phyloP scores from a whole-genome alignment of 2,329 filamentous ascomycete genomes.

The Alternaria incomplexa region DNA sequence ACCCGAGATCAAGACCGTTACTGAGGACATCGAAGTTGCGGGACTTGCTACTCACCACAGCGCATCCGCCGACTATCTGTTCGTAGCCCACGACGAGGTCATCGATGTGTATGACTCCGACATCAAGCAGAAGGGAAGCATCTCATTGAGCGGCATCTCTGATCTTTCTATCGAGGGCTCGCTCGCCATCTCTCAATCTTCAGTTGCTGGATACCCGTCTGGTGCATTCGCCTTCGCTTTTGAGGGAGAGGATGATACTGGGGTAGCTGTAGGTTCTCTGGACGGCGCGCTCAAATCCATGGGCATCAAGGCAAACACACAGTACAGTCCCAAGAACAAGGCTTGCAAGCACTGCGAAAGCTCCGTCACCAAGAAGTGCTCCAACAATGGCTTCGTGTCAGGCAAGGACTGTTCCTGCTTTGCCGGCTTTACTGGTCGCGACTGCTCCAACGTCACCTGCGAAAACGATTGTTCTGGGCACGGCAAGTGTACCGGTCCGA shows the following conservation, averaged over 20 bases:
- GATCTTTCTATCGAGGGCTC: conserved; percentile 36
- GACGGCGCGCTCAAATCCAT: conserved; percentile 17
- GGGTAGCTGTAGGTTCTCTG: conserved; percentile 31
- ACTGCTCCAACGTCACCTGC: conserved; percentile 30
- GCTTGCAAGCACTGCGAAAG: conserved; percentile 25
- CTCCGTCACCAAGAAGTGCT: conserved; percentile 24
- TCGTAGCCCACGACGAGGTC: conserved; percentile 32
- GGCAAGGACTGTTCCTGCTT: conserved; percentile 30
- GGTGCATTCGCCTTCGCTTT: conserved; percentile 36
- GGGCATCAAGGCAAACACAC: conserved; percentile 24
- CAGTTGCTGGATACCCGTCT: conserved; percentile 12
- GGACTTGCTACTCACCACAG: conserved; percentile 32
- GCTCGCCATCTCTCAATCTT: conserved; percentile 31
- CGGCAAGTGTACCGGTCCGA: conserved; percentile 33
- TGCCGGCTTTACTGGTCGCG: conserved; percentile 27
- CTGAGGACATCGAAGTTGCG: conserved; percentile 23
- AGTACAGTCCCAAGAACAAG: conserved; percentile 23
- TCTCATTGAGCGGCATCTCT: conserved; percentile 26
- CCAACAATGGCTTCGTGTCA: conserved; percentile 24
- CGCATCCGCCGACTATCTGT: conserved; percentile 24
- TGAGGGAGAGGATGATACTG: conserved; percentile 32
- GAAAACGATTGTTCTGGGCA: conserved; percentile 35
- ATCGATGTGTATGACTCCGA: conserved; percentile 32
- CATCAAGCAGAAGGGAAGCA: conserved; percentile 21
- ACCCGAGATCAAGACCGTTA: conserved; percentile 23